Conservation (phyloP, 176 grass and related monocot species). For the Lolium perenne region DNA sequence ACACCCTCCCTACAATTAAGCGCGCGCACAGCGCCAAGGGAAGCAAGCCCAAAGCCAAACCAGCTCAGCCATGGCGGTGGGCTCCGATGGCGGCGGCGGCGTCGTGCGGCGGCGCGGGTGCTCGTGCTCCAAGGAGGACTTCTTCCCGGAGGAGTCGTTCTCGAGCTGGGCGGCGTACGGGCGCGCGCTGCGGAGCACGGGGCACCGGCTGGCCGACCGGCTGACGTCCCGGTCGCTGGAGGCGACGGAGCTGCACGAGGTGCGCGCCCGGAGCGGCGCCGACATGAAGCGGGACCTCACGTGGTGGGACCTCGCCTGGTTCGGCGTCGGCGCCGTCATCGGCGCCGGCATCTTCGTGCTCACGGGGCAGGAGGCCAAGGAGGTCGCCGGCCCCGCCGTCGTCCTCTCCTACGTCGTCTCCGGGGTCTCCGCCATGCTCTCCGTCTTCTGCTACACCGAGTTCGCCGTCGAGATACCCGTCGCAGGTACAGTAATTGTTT, state of each 20-base stretch:
- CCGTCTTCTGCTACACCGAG: conserved; percentile 99
- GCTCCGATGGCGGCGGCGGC: conserved; percentile 10
- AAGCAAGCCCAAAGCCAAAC: neutral
- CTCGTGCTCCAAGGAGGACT: conserved; percentile 56
- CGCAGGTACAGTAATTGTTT: conserved; percentile 52
- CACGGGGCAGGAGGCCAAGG: conserved; percentile 58
- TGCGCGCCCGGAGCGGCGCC: conserved; percentile 70
- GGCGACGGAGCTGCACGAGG: conserved; percentile 72
- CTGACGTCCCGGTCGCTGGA: conserved; percentile 65
- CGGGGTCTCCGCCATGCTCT: conserved; percentile 95
- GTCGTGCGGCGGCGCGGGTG: conserved; percentile 41
- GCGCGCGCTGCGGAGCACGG: conserved; percentile 67
- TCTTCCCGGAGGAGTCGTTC: conserved; percentile 94
- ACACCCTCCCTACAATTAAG: neutral
- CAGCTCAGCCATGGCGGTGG: conserved; percentile 44
- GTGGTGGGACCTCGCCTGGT: conserved; percentile 87
- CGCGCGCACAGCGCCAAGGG: too few species aligned
- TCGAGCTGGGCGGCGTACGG: conserved; percentile 74
- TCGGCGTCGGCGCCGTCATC: conserved; percentile 84
- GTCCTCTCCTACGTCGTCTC: conserved; percentile 85
- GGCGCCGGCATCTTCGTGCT: conserved; percentile 89
- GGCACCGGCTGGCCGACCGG: conserved; percentile 56
- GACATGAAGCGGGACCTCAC: conserved; percentile 84
- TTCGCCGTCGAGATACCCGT: conserved; percentile 97
- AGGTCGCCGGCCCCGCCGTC: conserved; percentile 70